Evolutionary conservation across 169 alveolate genomes (phyloP).

Genomic region (Cryptosporidium sp.): DNA sequence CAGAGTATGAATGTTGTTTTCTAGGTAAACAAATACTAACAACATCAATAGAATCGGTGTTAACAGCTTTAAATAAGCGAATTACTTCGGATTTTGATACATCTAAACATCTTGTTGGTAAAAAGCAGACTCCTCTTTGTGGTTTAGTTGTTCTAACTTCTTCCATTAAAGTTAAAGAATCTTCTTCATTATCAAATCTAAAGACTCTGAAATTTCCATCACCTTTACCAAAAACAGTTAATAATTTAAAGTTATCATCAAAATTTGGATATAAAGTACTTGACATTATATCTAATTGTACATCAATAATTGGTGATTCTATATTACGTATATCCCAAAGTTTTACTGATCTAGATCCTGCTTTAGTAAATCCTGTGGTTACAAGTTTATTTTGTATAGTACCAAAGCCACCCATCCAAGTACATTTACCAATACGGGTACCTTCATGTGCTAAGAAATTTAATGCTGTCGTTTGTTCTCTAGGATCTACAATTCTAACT

Average conservation of each 20-base stretch:
- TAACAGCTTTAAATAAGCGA: slow-evolving; percentile 43
- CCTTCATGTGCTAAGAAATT: slow-evolving; percentile 70
- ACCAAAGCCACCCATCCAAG: slow-evolving; percentile 71
- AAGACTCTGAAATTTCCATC: slow-evolving; percentile 69
- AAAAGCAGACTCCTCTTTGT: slow-evolving; percentile 62
- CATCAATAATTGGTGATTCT: slow-evolving; percentile 29
- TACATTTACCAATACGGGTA: slow-evolving; percentile 69
- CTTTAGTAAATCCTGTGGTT: slow-evolving; percentile 61
- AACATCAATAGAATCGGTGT: slow-evolving; percentile 63
- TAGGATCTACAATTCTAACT: slow-evolving; percentile 59
- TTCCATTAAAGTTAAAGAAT: slow-evolving; percentile 32
- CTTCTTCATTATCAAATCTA: slow-evolving; percentile 28
- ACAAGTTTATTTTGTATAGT: slow-evolving; percentile 38
- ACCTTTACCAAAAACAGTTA: slow-evolving; percentile 72
- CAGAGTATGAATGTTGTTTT: slow-evolving; percentile 43
- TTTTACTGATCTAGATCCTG: slow-evolving; percentile 68
- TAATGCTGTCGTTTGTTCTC: slow-evolving; percentile 24
- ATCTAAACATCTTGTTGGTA: slow-evolving; percentile 60
- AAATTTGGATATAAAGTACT: slow-evolving; percentile 70
- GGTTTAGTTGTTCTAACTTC: slow-evolving; percentile 66
- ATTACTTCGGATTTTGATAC: slow-evolving; percentile 44
- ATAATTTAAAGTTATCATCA: slow-evolving; percentile 38
- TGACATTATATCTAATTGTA: slow-evolving; percentile 62
- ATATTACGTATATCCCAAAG: slow-evolving; percentile 59
- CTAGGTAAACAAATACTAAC: slow-evolving; percentile 54